These are phyloP conservation scores for Xylaria sp. DNA, from an alignment of 2,329 filamentous ascomycete species.

Conservation along the genomic window DNA sequence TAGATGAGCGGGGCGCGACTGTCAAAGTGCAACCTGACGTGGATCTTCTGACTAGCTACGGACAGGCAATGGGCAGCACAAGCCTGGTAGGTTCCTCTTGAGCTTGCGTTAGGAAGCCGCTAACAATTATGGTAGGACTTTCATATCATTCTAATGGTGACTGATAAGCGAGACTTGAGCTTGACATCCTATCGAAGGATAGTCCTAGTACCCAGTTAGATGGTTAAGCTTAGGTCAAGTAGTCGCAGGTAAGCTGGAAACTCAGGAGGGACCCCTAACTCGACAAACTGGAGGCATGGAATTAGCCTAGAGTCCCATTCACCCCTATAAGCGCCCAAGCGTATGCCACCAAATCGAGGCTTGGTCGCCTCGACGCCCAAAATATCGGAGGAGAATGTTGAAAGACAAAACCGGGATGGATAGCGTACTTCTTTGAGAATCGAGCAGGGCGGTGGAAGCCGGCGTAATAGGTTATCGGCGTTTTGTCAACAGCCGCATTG, in stretches of 20 bases:
- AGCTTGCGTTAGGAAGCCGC: background rate
- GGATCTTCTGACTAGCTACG: background rate
- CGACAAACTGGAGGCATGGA: no score
- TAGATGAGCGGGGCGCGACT: background rate
- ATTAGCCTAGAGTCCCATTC: no score
- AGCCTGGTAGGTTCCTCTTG: background rate
- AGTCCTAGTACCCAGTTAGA: background rate
- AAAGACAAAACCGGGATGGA: no score
- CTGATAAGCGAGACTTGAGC: background rate
- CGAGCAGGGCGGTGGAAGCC: no score
- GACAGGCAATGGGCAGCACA: background rate
- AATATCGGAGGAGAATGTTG: no score
- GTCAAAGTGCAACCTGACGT: background rate
- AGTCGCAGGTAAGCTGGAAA: no score
- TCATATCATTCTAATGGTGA: background rate
- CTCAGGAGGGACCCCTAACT: no score
- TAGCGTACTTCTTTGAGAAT: no score
- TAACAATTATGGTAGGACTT: background rate
- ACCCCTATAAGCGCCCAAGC: no score
- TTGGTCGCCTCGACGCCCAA: no score
- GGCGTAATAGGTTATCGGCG: background rate
- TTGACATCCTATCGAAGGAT: background rate
- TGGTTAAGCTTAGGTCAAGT: no score
- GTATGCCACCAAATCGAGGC: no score
- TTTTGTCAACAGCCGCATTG: background rate